These are phyloP conservation scores for Lolium rigidum DNA, from an alignment of 176 grass and related monocot genomes.

Conservation along the genomic window DNA sequence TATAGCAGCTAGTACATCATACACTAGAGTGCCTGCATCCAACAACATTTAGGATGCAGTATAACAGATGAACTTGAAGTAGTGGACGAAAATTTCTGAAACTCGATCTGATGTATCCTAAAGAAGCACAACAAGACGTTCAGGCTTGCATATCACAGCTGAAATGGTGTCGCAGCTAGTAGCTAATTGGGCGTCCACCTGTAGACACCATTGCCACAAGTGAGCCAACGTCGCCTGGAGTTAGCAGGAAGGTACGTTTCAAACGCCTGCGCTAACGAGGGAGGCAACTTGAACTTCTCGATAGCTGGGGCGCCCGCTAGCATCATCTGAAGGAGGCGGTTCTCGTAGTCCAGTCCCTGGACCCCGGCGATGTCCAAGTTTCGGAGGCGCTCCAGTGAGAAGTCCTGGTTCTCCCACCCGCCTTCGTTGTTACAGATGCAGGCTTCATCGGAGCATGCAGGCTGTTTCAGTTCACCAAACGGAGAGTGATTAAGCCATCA, in stretches of 20 bases:
- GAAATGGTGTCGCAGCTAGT: not conserved
- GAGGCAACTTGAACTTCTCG: not conserved
- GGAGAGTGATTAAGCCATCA: not conserved
- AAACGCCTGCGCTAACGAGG: not conserved
- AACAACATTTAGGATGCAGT: conserved; percentile 4
- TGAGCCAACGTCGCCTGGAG: not conserved
- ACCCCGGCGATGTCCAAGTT: not conserved
- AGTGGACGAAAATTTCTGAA: not conserved
- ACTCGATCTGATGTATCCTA: not conserved
- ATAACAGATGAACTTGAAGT: not conserved
- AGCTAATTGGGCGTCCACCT: not conserved
- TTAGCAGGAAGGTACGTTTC: not conserved
- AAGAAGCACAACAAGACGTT: not conserved
- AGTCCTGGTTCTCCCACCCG: not conserved
- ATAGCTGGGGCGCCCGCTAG: not conserved
- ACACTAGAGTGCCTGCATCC: not conserved
- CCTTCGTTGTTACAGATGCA: not conserved
- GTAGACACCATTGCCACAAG: not conserved
- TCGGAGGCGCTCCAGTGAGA: conserved; percentile 14
- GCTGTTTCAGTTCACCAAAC: not conserved
- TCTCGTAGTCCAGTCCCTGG: conserved; percentile 6
- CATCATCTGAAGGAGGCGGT: not conserved
- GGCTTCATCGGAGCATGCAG: not conserved
- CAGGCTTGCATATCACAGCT: not conserved
- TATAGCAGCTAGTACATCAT: not conserved